Evolutionary conservation across 2,329 filamentous ascomycete genomes (phyloP), one percentile per base, ranked within the genome.

Genomic region (Pestalotiopsis sp.): DNA sequence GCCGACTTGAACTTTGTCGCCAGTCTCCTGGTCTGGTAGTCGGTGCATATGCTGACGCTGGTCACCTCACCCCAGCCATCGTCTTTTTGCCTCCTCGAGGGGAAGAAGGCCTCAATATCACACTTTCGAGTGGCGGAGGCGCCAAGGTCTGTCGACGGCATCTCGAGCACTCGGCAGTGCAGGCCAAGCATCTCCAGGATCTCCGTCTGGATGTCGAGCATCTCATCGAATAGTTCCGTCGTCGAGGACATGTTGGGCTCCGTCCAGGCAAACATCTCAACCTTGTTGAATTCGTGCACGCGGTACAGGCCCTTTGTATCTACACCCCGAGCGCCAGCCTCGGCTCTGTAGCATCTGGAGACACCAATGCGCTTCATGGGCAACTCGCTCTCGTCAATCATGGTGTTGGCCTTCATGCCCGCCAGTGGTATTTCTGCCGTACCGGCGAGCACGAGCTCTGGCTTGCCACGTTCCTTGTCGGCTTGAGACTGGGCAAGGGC

Each of bases 201-300:
- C 76, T 96, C 92, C 2, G 88, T 92, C 81, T 99, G 96, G 65
- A 98, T 91, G 69, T 89, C 87, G 64, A 98, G 83, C 84, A 99
- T 94, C 79, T 98, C 94, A 64, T 92, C 84, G 78, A 97, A 97
- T 13, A 95, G 74, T 0, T 86, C 82, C 7, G 85, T 81, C 0
- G 89, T 82, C 55, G 79, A 76, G 39, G 75, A 77, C 2, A 74
- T 67, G 65, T 88, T 84, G 1, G 92, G 89, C 38, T 85, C 74
- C 4, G 93, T 92, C 96, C 96, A 99, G 0, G 92, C 94, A 77
- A 99, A 98, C 85, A 99, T 90, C 80, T 99, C 96, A 0, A 99
- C 95, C 79, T 99, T 99, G 35, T 94, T 97, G 81, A 99, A 99
- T 80, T 99, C 96, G 80, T 99, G 96, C 3, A 99, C 96, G 35